Percentiles rank a stretch among this genome's conserved stretches.
These are phyloP conservation scores for Marasmius fiardii DNA, from an alignment of 1,284 basidiomycete genomes.

Conservation along the genomic window DNA sequence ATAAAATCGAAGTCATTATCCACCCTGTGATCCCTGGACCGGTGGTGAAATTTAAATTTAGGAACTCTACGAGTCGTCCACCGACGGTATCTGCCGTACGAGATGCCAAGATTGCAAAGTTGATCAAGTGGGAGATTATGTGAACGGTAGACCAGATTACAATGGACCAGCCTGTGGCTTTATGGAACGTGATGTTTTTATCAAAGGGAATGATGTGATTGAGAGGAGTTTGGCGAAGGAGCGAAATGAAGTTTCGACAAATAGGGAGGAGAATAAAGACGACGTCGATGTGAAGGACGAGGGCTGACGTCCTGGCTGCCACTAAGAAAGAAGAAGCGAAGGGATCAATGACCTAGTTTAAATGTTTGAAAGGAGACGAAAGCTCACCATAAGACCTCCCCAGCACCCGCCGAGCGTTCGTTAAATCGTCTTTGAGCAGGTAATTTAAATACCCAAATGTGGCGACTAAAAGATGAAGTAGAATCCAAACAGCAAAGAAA, in stretches of 20 bases:
- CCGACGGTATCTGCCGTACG: constrained; percentile 47
- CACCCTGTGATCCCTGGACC: constrained; percentile 91
- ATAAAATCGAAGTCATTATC: constrained; percentile 78
- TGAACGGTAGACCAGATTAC: constrained; percentile 73
- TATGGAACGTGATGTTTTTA: constrained; percentile 87
- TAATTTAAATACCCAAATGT: constrained; percentile 77
- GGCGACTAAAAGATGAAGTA: constrained; percentile 74
- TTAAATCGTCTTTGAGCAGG: constrained; percentile 72
- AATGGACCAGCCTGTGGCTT: constrained; percentile 84
- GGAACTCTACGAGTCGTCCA: constrained; percentile 61
- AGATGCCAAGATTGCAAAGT: constrained; percentile 72
- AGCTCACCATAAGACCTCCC: constrained; percentile 74
- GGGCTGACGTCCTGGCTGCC: constrained; percentile 79
- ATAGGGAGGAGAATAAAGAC: constrained; percentile 89
- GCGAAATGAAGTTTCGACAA: constrained; percentile 87
- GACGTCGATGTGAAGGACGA: constrained; percentile 84
- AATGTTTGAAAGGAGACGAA: not conserved
- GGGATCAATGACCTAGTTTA: not conserved
- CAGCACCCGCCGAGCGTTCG: constrained; percentile 61
- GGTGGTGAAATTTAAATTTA: constrained; percentile 75
- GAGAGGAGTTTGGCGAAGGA: constrained; percentile 77
- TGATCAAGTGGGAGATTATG: constrained; percentile 75
- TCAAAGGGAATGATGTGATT: constrained; percentile 87
- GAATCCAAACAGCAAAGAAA: constrained; percentile 74
- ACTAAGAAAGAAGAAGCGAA: constrained; percentile 37